A percentile compares a stretch with the other conserved stretches of the same genome.
Conservation (phyloP, 495 filamentous ascomycete genomes). For the Talaromyces thailandensis region DNA sequence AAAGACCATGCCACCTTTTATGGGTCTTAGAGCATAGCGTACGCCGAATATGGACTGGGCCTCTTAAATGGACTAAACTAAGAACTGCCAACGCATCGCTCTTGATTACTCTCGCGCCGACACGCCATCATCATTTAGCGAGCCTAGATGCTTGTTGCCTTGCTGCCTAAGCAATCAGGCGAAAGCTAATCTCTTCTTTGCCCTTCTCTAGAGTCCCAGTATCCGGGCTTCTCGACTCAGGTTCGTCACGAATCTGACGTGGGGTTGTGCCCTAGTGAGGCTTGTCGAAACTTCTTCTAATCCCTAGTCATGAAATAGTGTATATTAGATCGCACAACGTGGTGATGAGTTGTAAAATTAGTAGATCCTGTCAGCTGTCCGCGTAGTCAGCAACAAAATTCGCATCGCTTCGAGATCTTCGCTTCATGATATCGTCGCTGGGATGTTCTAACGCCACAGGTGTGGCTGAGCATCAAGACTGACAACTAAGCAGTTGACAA, state of each 20-base stretch:
- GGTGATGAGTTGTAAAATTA: not conserved
- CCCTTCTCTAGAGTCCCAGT: not conserved
- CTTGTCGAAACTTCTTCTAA: not conserved
- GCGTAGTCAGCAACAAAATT: not conserved
- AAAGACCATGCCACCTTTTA: not conserved
- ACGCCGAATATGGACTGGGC: not conserved
- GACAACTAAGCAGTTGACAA: conserved; percentile 1
- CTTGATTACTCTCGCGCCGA: not conserved
- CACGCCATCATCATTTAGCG: not conserved
- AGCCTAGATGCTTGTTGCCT: not conserved
- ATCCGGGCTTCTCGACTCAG: not conserved
- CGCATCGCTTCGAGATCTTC: not conserved
- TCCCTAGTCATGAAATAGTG: not conserved
- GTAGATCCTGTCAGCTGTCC: not conserved
- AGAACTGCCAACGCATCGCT: conserved; percentile 2
- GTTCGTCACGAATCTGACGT: not conserved
- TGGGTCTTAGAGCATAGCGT: not conserved
- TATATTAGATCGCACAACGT: not conserved
- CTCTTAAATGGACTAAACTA: not conserved
- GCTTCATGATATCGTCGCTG: not conserved
- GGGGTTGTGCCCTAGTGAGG: conserved; percentile 4
- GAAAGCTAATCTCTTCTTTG: not conserved
- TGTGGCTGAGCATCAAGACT: conserved; percentile 1
- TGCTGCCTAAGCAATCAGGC: not conserved
- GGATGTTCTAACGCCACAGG: not conserved